Conservation (phyloP, 208 protist genomes). For the Phytomonas sp. region DNA sequence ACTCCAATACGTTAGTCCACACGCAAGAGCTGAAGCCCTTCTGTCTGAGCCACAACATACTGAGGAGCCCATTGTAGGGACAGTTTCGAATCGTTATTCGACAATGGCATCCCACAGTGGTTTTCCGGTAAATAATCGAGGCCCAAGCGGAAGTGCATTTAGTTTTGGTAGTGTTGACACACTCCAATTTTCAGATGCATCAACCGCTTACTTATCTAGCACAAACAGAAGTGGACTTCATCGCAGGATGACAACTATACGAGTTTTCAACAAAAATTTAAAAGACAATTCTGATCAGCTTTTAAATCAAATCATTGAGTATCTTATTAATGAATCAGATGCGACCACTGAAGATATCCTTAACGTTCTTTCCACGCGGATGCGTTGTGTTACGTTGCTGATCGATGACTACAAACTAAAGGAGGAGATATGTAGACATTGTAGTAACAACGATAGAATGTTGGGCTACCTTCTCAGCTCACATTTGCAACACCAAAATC, state of each 20-base stretch:
- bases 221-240: background rate
- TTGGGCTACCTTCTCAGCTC: conserved; percentile 34
- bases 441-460: conserved; percentile 34
- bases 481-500: conserved; percentile 21
- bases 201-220: background rate
- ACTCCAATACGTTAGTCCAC: conserved; percentile 56
- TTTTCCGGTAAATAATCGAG: conserved; percentile 19
- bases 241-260: conserved; percentile 9
- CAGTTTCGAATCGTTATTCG: conserved; percentile 15
- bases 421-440: conserved; percentile 49
- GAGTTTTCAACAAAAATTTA: conserved; percentile 27
- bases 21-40: conserved; percentile 33
- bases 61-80: conserved; percentile 43
- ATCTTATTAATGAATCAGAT: conserved; percentile 44
- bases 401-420: conserved; percentile 54
- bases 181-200: background rate
- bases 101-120: conserved; percentile 17
- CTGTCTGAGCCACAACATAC: conserved; percentile 61
- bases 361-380: conserved; percentile 29
- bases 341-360: conserved; percentile 30
- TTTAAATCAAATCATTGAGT: conserved; percentile 53
- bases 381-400: conserved; percentile 35
- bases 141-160: conserved; percentile 3
- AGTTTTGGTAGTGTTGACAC: background rate
- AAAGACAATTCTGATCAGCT: conserved; percentile 34